Evolutionary conservation across 352 stramenopile species (phyloP), one percentile per base, ranked within the genome.

Genomic region (Globisporangium orthogonon): DNA sequence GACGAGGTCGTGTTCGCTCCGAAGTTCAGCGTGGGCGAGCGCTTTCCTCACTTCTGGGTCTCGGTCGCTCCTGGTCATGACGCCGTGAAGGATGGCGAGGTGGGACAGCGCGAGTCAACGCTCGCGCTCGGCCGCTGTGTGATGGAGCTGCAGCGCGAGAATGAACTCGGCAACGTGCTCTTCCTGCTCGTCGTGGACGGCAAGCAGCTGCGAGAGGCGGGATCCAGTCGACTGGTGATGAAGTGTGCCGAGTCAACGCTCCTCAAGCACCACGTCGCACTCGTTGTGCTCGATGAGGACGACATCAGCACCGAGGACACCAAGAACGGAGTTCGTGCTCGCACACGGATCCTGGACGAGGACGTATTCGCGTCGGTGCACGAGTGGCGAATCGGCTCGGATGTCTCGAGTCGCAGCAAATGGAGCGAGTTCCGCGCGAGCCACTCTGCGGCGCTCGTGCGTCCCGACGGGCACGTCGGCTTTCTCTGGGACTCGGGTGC

Each of bases 381-480:
- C n/a, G 66, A 46, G 13, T 80, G 61, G 60, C 52, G 63, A 47
- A 48, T 79, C 40, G 29, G 65, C 7, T 45, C 70, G 33, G 63
- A 71, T n/a, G 45, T 50, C 5, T 47, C 31, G 7, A 65, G 59
- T 43, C 62, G 51, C 29, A 57, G 69, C 7, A 54, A 71, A 45
- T 87, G 79, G 79, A 18, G 30, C 2, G 61, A 60, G 44, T 92
- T 92, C 46, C 59, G 63, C 9, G 2, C 43, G 9, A 56, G 47
- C 9, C 61, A 74, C 15, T 50, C 53, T 2, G 83, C 78, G 30
- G 69, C 74, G 35, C 70, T 96, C 28, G 63, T 96, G 18, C 84
- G 86, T 53, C 86, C 86, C 10, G 86, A 96, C 59, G 83, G 84
- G 35, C 84, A 94, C 56, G 60, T 96, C 41, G 83, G 73, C n/a